A percentile compares a stretch with the other conserved stretches of the same genome.
phyloP scores from a whole-genome alignment of 192 early-diverging fungal species.

The Coemansia sp. region DNA sequence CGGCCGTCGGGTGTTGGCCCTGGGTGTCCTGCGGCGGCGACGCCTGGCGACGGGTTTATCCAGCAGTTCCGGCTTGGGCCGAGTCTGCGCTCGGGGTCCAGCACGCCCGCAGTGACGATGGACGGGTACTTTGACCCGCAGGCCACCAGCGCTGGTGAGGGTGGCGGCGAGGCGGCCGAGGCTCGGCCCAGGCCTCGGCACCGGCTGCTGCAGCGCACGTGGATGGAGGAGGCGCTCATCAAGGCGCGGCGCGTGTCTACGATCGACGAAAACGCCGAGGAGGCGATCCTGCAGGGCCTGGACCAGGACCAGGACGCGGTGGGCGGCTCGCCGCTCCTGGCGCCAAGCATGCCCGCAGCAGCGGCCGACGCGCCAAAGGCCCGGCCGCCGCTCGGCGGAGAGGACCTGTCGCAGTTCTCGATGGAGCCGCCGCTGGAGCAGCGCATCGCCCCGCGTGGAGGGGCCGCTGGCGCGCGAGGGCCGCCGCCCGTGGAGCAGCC shows the following conservation, averaged over 20 bases:
- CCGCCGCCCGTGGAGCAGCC: neutral
- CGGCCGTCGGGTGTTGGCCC: too few species aligned
- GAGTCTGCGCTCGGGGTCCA: conserved; percentile 41
- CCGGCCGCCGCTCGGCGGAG: conserved; percentile 6
- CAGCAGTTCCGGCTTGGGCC: conserved; percentile 56
- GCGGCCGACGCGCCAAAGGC: conserved; percentile 4
- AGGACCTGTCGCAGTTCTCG: conserved; percentile 25
- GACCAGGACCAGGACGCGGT: conserved; percentile 12
- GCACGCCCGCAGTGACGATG: conserved; percentile 52
- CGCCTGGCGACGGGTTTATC: conserved; percentile 29
- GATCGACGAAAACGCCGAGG: conserved; percentile 48
- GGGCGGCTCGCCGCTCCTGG: neutral
- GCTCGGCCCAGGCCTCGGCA: conserved; percentile 38
- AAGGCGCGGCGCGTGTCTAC: conserved; percentile 53
- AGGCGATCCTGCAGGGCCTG: conserved; percentile 45
- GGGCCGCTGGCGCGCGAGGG: conserved; percentile 12
- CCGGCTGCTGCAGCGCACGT: conserved; percentile 49
- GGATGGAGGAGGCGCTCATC: conserved; percentile 55
- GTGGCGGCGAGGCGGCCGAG: neutral
- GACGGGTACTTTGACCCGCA: conserved; percentile 53
- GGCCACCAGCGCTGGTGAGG: neutral
- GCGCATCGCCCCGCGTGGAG: conserved; percentile 23
- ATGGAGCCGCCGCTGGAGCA: neutral
- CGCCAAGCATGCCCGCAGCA: conserved; percentile 1
- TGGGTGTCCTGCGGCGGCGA: neutral